phyloP scores from a whole-genome alignment of 2,329 filamentous ascomycete genomes.

The Ophiostoma montium region DNA sequence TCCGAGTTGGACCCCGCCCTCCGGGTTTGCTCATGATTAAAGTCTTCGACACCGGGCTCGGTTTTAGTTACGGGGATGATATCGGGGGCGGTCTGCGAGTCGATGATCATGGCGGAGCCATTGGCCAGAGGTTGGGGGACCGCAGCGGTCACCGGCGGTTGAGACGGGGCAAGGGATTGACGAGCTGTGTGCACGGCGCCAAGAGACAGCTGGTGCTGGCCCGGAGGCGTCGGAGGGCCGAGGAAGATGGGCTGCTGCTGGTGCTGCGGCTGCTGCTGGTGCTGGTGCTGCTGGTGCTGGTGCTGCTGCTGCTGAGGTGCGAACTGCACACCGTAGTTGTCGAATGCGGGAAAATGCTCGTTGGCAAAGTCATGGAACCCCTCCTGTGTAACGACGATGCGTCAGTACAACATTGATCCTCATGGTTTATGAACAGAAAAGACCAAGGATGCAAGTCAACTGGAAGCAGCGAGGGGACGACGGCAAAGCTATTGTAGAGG shows the following conservation, averaged over 20 bases:
- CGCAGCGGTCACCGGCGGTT: background rate
- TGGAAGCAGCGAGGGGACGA: too few relatives aligned
- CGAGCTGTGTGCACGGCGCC: conserved; percentile 15
- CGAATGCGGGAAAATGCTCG: conserved; percentile 35
- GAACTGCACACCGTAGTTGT: conserved; percentile 29
- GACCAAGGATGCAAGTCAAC: background rate
- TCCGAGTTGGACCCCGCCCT: conserved; percentile 38
- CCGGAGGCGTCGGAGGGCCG: conserved; percentile 38
- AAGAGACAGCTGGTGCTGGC: conserved; percentile 21
- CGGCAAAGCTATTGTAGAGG: too few relatives aligned
- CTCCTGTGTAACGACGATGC: conserved; percentile 26
- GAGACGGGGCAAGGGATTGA: conserved; percentile 11
- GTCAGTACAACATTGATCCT: background rate
- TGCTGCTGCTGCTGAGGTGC: conserved; percentile 16
- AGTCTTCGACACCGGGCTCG: conserved; percentile 24
- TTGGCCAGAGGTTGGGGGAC: background rate
- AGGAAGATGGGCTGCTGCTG: conserved; percentile 21
- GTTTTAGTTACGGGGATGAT: conserved; percentile 22
- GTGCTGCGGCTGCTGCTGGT: conserved; percentile 1
- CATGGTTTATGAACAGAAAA: background rate
- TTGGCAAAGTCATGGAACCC: conserved; percentile 32
- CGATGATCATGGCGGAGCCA: conserved; percentile 9
- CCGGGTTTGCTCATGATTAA: conserved; percentile 16
- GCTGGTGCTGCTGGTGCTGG: background rate
- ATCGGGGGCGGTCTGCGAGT: conserved; percentile 17